A percentile compares a stretch with the other conserved stretches of the same genome.
These are phyloP conservation scores for Aspergillus oerlinghausenensis DNA, from an alignment of 2,329 filamentous ascomycete species.

Conservation along the genomic window DNA sequence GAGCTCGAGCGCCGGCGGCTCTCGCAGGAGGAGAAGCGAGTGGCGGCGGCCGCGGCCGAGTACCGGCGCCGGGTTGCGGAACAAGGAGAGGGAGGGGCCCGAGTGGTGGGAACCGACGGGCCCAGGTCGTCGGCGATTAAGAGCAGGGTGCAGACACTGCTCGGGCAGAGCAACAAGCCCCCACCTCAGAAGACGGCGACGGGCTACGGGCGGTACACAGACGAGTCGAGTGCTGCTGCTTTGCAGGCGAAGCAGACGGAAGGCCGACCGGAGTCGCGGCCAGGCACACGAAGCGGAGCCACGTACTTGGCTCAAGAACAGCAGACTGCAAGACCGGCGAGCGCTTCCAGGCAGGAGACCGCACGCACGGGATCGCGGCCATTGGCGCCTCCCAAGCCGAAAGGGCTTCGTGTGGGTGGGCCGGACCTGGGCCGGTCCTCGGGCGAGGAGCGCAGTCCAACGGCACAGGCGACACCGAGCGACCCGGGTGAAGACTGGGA, in stretches of 20 bases:
- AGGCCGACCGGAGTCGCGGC: slow-evolving; percentile 14
- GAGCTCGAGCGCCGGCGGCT: slow-evolving; percentile 80
- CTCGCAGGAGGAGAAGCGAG: slow-evolving; percentile 82
- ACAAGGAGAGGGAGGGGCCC: slow-evolving; percentile 49
- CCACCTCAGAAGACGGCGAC: slow-evolving; percentile 67
- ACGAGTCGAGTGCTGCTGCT: slow-evolving; percentile 33
- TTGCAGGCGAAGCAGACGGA: slow-evolving; percentile 39
- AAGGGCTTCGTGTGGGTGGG: slow-evolving; percentile 50
- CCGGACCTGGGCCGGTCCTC: slow-evolving; percentile 13
- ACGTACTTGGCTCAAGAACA: slow-evolving; percentile 14
- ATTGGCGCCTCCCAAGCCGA: slow-evolving; percentile 57
- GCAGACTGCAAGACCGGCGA: slow-evolving; percentile 9
- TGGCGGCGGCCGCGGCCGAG: slow-evolving; percentile 82
- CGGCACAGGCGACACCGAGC: slow-evolving; percentile 20
- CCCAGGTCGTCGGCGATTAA: slow-evolving; percentile 78
- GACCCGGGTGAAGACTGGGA: slow-evolving; percentile 57
- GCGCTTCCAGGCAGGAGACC: slow-evolving; percentile 13
- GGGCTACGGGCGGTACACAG: slow-evolving; percentile 85
- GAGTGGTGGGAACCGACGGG: slow-evolving; percentile 45
- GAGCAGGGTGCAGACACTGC: slow-evolving; percentile 77
- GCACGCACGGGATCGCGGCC: slow-evolving; percentile 41
- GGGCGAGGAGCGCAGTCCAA: slow-evolving; percentile 24
- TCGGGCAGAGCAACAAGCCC: slow-evolving; percentile 68
- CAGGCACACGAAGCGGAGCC: slow-evolving; percentile 20
- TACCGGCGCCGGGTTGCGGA: slow-evolving; percentile 72